Percentiles rank a stretch among this genome's conserved stretches.
Evolutionary conservation across 1,139 yeast genomes (phyloP).

Genomic region (Taphrina flavorubra): DNA sequence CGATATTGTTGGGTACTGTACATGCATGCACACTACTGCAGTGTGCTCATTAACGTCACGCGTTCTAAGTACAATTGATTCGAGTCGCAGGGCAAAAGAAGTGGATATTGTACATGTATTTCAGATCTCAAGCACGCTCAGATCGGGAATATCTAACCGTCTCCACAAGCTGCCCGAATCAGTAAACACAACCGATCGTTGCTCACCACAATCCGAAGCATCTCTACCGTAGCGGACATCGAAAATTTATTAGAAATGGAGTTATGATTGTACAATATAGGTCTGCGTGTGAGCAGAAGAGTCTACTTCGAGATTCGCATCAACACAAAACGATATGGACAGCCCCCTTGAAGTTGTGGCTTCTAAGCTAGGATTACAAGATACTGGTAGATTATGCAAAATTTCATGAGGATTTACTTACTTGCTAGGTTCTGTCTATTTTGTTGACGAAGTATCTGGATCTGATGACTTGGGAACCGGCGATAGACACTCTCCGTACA

Average conservation of each 20-base stretch:
- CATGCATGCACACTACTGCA: no score
- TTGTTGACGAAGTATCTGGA: constrained; percentile 73
- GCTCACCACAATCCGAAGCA: no score
- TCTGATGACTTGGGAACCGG: constrained; percentile 67
- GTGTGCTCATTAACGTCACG: no score
- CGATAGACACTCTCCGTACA: constrained; percentile 69
- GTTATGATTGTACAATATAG: no score
- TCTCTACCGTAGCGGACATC: no score
- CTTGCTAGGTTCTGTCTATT: constrained; percentile 7
- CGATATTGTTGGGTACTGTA: no score
- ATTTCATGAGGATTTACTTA: no score
- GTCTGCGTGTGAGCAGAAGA: no score
- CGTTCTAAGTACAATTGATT: no score
- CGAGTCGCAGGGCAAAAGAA: no score
- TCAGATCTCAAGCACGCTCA: constrained; percentile 1
- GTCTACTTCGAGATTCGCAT: no score
- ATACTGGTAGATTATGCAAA: background rate
- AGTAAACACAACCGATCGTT: constrained; percentile 4
- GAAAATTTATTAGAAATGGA: no score
- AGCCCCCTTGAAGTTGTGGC: constrained; percentile 11
- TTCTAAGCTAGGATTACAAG: constrained; percentile 10
- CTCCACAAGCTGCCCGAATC: background rate
- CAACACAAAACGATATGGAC: background rate
- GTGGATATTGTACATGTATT: background rate
- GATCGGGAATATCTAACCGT: constrained; percentile 11